Conservation (phyloP, 352 stramenopile genomes). For the Phytophthora quininea region DNA sequence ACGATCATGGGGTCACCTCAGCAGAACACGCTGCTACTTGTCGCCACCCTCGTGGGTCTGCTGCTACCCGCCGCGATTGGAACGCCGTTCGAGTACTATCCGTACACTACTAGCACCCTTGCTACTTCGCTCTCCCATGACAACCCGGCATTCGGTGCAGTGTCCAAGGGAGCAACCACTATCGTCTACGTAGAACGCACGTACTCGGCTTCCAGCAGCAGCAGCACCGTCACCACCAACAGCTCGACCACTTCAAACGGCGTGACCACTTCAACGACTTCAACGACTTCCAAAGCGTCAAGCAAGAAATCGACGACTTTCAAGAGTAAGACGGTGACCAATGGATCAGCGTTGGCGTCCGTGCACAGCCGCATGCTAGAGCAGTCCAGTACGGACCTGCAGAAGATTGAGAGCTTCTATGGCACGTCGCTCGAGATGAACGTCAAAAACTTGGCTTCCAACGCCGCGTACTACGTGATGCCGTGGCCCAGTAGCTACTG, state of each 20-base stretch:
- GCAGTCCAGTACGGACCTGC: conserved; percentile 24
- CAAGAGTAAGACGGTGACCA: conserved; percentile 19
- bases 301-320: conserved; percentile 21
- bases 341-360: conserved; percentile 6
- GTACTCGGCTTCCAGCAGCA: background rate
- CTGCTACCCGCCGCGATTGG: conserved; percentile 2
- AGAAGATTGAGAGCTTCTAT: conserved; percentile 34
- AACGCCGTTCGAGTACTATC: conserved; percentile 15
- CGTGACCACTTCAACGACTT: conserved; percentile 22
- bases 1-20: conserved; percentile 24
- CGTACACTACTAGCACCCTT: conserved; percentile 10
- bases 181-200: background rate
- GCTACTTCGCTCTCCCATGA: conserved; percentile 10
- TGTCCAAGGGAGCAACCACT: background rate
- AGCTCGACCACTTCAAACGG: too few relatives aligned
- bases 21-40: conserved; percentile 12
- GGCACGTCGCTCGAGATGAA: conserved; percentile 27
- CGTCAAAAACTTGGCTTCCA: conserved; percentile 12
- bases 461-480: conserved; percentile 5
- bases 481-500: conserved; percentile 31
- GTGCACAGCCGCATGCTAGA: conserved; percentile 4
- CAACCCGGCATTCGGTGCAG: conserved; percentile 13
- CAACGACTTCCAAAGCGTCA: too few relatives aligned
- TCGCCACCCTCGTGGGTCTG: conserved; percentile 12
- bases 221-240: too few relatives aligned